Conservation (phyloP, 805 yeast species). For the Brettanomyces anomalus region DNA sequence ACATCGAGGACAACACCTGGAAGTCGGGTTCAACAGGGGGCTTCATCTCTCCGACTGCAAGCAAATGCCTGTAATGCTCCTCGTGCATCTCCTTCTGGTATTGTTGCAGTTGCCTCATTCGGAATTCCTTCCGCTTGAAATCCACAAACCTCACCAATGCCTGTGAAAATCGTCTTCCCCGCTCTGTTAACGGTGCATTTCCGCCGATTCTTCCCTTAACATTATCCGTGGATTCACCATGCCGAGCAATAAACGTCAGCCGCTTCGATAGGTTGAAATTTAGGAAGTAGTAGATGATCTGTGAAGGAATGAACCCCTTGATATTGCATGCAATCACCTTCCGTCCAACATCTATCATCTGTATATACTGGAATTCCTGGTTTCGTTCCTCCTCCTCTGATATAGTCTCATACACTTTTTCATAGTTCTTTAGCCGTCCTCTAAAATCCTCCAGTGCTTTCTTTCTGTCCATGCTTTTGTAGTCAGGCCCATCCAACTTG, state of each 20-base stretch:
- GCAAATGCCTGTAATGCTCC: conserved; percentile 5
- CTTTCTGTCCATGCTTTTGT: conserved; percentile 75
- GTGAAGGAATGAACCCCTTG: conserved; percentile 82
- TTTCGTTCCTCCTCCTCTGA: conserved; percentile 62
- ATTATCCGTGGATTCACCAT: conserved; percentile 87
- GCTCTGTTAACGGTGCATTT: conserved; percentile 67
- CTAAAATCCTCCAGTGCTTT: conserved; percentile 74
- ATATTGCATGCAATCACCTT: conserved; percentile 89
- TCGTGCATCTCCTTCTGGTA: conserved; percentile 38
- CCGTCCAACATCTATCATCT: conserved; percentile 93
- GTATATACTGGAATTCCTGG: conserved; percentile 70
- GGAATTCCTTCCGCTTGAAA: conserved; percentile 59
- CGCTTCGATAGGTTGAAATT: conserved; percentile 84
- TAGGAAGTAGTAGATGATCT: conserved; percentile 80
- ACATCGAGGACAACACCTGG: conserved; percentile 91
- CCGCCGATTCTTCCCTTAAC: conserved; percentile 87
- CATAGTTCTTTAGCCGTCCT: conserved; percentile 74
- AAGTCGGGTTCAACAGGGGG: conserved; percentile 63
- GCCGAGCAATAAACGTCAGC: conserved; percentile 91
- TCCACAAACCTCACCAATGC: conserved; percentile 71
- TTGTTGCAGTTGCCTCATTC: conserved; percentile 48
- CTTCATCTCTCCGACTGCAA: conserved; percentile 3
- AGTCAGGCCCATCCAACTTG: conserved; percentile 90
- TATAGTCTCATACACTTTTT: conserved; percentile 81
- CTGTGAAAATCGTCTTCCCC: conserved; percentile 68